These are phyloP conservation scores for Capsicum chinense DNA, from an alignment of 257 asterid species.

Conservation along the genomic window DNA sequence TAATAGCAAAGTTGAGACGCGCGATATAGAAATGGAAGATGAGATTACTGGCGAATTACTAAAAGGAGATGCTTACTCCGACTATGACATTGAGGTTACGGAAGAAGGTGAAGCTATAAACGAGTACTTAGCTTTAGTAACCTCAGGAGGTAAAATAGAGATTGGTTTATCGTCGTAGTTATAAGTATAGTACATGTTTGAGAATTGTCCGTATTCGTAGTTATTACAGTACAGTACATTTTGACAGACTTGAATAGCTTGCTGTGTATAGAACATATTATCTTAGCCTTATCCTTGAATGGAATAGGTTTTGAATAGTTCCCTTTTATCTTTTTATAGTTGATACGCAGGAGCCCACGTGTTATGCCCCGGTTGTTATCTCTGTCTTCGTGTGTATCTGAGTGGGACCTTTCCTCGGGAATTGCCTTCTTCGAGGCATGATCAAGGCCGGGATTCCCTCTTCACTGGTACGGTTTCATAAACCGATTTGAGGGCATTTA, in stretches of 20 bases:
- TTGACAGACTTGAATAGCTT: constrained; percentile 16
- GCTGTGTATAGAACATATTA: background rate
- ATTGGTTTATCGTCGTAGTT: background rate
- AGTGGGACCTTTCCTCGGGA: too few relatives aligned
- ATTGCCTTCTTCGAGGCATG: too few relatives aligned
- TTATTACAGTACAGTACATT: background rate
- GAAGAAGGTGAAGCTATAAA: constrained; percentile 90
- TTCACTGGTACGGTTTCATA: too few relatives aligned
- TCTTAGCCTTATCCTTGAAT: constrained; percentile 2
- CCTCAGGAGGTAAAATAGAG: constrained; percentile 19
- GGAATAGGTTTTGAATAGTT: background rate
- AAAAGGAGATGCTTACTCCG: constrained; percentile 71
- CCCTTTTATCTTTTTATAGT: background rate
- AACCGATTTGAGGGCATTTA: too few relatives aligned
- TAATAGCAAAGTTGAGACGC: constrained; percentile 26
- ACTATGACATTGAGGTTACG: constrained; percentile 75
- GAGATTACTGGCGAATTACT: constrained; percentile 70
- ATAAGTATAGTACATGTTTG: background rate
- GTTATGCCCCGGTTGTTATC: too few relatives aligned
- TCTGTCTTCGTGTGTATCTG: too few relatives aligned
- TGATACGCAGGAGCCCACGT: too few relatives aligned
- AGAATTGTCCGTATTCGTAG: background rate
- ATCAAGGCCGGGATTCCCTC: too few relatives aligned
- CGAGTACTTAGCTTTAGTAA: constrained; percentile 69
- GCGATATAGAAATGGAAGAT: constrained; percentile 85